Conservation (phyloP, 345 rosid genomes). For the Trapa bicornis region DNA sequence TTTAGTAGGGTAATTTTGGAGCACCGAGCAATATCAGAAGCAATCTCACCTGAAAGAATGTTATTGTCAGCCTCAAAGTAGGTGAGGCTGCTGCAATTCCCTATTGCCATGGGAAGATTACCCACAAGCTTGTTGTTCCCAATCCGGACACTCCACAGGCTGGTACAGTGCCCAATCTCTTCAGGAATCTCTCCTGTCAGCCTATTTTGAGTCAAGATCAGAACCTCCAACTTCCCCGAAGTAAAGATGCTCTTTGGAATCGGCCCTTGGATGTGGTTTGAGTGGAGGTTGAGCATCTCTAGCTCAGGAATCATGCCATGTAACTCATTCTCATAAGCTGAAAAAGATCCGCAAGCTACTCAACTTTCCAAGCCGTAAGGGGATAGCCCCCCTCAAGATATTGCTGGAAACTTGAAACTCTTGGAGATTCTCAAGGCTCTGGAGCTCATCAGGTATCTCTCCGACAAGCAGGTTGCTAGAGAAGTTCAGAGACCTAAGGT, state of each 20-base stretch:
- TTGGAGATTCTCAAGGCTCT: conserved; percentile 43
- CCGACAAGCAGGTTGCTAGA: conserved; percentile 63
- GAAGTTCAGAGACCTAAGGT: conserved; percentile 44
- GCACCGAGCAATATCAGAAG: conserved; percentile 62
- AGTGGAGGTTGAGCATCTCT: conserved; percentile 74
- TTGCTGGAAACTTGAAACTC: conserved; percentile 67
- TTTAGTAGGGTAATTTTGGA: conserved; percentile 78
- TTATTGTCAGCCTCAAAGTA: conserved; percentile 87
- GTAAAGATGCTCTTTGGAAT: conserved; percentile 67
- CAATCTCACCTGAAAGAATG: conserved; percentile 70
- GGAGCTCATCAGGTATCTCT: conserved; percentile 46
- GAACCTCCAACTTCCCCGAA: conserved; percentile 63
- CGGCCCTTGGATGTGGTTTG: conserved; percentile 66
- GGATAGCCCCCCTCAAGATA: conserved; percentile 56
- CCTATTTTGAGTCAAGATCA: conserved; percentile 73
- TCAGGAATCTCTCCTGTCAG: conserved; percentile 62
- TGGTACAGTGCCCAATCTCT: conserved; percentile 51
- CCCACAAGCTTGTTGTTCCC: conserved; percentile 81
- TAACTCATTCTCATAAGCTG: conserved; percentile 54
- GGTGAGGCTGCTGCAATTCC: conserved; percentile 70
- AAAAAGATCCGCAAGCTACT: conserved; percentile 39
- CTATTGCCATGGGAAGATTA: conserved; percentile 60
- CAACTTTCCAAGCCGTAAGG: conserved; percentile 61
- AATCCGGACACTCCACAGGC: conserved; percentile 68
- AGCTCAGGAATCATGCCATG: conserved; percentile 62